Evolutionary conservation across 73 alveolate genomes (phyloP), one percentile per base, ranked within the genome.

Genomic region (Urostyla sp.): DNA sequence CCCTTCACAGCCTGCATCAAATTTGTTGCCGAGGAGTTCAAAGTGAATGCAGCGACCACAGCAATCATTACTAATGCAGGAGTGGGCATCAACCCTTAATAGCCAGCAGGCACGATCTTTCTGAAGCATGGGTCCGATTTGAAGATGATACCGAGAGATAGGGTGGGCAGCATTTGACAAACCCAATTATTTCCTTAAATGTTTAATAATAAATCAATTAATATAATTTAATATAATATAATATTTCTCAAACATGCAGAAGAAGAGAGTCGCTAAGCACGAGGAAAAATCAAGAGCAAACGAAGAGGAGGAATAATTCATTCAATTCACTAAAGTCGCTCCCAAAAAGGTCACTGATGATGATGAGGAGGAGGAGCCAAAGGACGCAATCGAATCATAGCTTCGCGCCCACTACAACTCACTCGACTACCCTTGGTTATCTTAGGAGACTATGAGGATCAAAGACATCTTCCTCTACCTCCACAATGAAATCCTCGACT

Each of bases 401-500:
- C n/a, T n/a, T n/a, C n/a, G n/a, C n/a, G 55, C 24, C 5, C 43
- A 52, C 31, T 73, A 73, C 27, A 31, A 73, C 16, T 34, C 49
- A 59, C 74, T 67, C 27, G 1, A 13, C 10, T 80, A 61, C 59
- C 90, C 90, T 2, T 80, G 90, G 90, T 56, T 80, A 2, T 15
- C 78, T 3, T 10, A 30, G 23, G 52, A 44, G 27, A 72, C 84
- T 18, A 40, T 43, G 56, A 23, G 48, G 28, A 57, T 84, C 3
- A 89, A 76, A 59, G 87, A 92, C 74, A 95, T 95, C 11, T 77
- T 92, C 69, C 67, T 94, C 66, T 60, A 87, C 86, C 91, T 97
- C 20, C 99, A 97, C 85, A 92, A 94, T 89, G 99, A 97, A 72
- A 95, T 97, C 49, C 90, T 97, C 31, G 99, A 97, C 56, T 92